Evolutionary conservation across 306 rosid species (phyloP).

Genomic region (Vigna angularis): DNA sequence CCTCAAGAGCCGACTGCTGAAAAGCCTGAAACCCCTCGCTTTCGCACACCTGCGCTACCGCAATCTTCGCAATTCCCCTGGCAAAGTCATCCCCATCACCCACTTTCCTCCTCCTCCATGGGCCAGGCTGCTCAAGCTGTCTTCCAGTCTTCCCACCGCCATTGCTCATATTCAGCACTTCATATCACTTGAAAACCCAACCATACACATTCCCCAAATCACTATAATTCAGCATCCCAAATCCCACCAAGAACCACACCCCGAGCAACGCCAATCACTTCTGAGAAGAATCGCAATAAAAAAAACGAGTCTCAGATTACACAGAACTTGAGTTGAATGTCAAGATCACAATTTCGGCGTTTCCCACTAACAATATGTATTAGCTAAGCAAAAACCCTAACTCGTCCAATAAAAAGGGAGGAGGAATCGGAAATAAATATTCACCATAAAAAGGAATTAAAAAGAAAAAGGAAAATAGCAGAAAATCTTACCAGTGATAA

Average conservation of each 20-base stretch:
- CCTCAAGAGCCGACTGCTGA: slow-evolving; percentile 79
- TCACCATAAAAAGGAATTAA: slow-evolving; percentile 1
- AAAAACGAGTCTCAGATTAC: slow-evolving; percentile 7
- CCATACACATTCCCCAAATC: slow-evolving; percentile 46
- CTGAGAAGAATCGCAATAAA: slow-evolving; percentile 40
- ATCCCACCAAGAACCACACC: slow-evolving; percentile 37
- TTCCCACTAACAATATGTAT: neutral
- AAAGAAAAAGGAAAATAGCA: neutral
- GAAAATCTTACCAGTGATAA: slow-evolving; percentile 41
- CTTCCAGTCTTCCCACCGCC: slow-evolving; percentile 86
- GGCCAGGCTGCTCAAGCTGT: slow-evolving; percentile 61
- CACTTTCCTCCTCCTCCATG: slow-evolving; percentile 52
- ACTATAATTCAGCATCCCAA: slow-evolving; percentile 41
- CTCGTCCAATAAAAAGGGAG: neutral
- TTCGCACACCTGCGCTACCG: slow-evolving; percentile 80
- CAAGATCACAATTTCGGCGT: slow-evolving; percentile 20
- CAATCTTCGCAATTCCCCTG: slow-evolving; percentile 56
- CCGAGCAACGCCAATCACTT: slow-evolving; percentile 21
- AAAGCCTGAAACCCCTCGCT: slow-evolving; percentile 77
- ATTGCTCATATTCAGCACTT: slow-evolving; percentile 92
- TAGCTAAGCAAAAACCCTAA: slow-evolving; percentile 41
- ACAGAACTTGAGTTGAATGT: slow-evolving; percentile 23
- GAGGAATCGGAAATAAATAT: neutral
- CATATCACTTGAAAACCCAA: slow-evolving; percentile 65
- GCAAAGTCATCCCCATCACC: slow-evolving; percentile 74